Base-by-base conservation (phyloP, 768 basidiomycete genomes). In the Pleurotus tuber-regium region DNA sequence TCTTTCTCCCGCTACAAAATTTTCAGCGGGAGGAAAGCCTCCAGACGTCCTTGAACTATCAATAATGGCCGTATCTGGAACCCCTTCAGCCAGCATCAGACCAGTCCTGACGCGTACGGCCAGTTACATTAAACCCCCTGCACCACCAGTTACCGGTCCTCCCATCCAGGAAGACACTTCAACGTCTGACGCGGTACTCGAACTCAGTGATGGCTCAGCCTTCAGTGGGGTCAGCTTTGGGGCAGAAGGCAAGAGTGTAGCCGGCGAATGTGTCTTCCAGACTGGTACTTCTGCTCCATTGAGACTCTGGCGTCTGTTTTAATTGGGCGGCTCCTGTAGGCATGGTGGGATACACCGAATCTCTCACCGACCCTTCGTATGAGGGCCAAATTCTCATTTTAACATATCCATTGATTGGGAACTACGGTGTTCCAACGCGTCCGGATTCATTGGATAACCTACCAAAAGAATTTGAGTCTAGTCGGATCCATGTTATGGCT, bases 241-340 rank as follows among this genome's bases (percentile, higher is more conserved):
- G 62, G 93, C 92, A 3, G 80, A 92, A 60, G 82, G 79, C 40
- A 95, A 92, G 71, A 94, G 91, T 63, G 78, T 96, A 26, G 80
- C 96, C 14, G 97, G 97, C 61, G 97, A 99, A 81, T 98, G 97
- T 69, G 97, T 99, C 63, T 99, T 99, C 74, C 96, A 98, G 75
- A 99, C 97, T 33, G 97, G 97, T 95, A 63, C 87, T 59, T 62
- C 36, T 49, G 44, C 53, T 53, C 51, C 21, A 48, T 46, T 55
- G 48, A 54, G 50, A 43, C 39, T 28, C 36, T 30, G 19, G 49
- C 23, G 24, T 31, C 23, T 39, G 43, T 42, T 24, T 47, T 30
- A 38, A 28, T 52, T 57, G 58, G 53, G 63, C 53, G 38, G 39
- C n/a, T n/a, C n/a, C 19, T 39, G 56, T 48, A 99, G 97, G 97